Evolutionary conservation across 1,284 basidiomycete species (phyloP).

Genomic region (Gymnopus androsaceus): DNA sequence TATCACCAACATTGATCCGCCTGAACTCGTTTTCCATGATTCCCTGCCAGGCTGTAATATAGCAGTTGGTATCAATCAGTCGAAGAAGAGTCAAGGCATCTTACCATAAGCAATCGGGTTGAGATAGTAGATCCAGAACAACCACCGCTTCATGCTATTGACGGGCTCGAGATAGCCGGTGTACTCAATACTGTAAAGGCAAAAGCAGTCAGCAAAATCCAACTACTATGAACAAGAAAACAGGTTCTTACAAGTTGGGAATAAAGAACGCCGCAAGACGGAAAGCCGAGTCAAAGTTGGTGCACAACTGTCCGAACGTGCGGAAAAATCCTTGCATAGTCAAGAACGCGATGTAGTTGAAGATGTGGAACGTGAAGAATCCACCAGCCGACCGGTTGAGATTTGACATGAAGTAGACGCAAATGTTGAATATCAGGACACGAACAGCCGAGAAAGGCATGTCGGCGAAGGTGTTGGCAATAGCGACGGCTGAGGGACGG

Average conservation of each 20-base stretch:
- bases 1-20: conserved; percentile 53
- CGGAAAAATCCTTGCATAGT: conserved; percentile 78
- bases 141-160: conserved; percentile 82
- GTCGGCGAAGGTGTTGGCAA: conserved; percentile 78
- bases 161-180: conserved; percentile 76
- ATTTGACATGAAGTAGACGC: conserved; percentile 77
- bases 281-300: conserved; percentile 67
- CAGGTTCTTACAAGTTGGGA: conserved; percentile 50
- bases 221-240: conserved; percentile 2
- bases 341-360: conserved; percentile 62
- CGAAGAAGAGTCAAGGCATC: conserved; percentile 11
- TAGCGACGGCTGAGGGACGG: conserved; percentile 70
- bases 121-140: conserved; percentile 85
- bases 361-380: conserved; percentile 75
- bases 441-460: conserved; percentile 72
- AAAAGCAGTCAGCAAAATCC: too few relatives aligned
- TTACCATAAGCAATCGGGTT: conserved; percentile 78
- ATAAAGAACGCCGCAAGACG: conserved; percentile 63
- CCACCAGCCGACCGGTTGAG: conserved; percentile 62
- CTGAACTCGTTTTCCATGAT: conserved; percentile 86
- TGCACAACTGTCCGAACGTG: conserved; percentile 64
- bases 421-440: conserved; percentile 65
- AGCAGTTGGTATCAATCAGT: conserved; percentile 2
- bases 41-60: conserved; percentile 64
- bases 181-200: conserved; percentile 53